Percentiles rank a stretch among this genome's conserved stretches.
Evolutionary conservation across 176 grass and related monocot genomes (phyloP).

Genomic region (Carex pumila): DNA sequence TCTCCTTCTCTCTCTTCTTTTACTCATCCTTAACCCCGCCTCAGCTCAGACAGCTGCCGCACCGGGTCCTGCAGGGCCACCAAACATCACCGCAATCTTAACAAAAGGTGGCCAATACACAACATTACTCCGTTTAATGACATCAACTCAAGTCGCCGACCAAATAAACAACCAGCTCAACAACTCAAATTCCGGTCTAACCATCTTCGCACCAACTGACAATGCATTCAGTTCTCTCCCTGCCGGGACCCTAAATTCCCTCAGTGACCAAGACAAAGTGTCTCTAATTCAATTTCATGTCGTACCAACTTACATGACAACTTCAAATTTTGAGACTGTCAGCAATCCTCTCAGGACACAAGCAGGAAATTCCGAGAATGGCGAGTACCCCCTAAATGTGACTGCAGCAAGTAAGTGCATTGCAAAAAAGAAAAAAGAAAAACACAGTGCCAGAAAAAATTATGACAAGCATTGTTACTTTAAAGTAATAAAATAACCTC

Average conservation of each 20-base stretch:
- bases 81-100: constrained; percentile 78
- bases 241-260: constrained; percentile 76
- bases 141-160: constrained; percentile 38
- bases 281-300: constrained; percentile 81
- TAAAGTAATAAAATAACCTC: background rate
- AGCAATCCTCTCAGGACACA: constrained; percentile 93
- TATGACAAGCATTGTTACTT: no score
- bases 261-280: constrained; percentile 72
- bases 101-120: constrained; percentile 80
- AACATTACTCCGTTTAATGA: constrained; percentile 63
- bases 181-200: constrained; percentile 68
- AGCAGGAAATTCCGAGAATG: constrained; percentile 47
- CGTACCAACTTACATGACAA: constrained; percentile 34
- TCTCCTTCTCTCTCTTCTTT: constrained; percentile 9
- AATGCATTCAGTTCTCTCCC: constrained; percentile 79
- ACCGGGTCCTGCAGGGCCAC: constrained; percentile 33
- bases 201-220: constrained; percentile 87
- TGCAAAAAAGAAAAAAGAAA: background rate
- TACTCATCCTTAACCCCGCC: constrained; percentile 11
- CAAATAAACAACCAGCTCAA: constrained; percentile 96
- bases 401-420: constrained; percentile 31
- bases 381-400: constrained; percentile 70
- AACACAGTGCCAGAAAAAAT: background rate
- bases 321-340: constrained; percentile 67
- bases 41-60: constrained; percentile 25